Evolutionary conservation across 2,329 filamentous ascomycete species (phyloP), one percentile per base, ranked within the genome.

Genomic region (Colletotrichum cuscutae): DNA sequence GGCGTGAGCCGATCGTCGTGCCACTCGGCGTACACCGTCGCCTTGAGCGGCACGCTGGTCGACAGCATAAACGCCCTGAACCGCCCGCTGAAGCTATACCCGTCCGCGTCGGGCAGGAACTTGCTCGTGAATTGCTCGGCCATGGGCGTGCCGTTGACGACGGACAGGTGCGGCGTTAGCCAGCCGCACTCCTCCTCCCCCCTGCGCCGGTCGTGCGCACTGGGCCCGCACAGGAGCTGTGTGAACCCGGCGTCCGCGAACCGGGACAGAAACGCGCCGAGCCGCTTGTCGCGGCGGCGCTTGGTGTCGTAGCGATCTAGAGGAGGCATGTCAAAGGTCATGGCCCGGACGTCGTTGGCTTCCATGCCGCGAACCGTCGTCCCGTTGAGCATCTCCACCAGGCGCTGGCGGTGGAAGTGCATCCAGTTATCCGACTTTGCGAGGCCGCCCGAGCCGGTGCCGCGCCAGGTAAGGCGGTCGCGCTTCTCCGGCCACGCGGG

Each of bases 21-120:
- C 93, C 93, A 95, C 79, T 95, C 93, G 9, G 89, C 84, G 79
- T 93, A 95, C 56, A 94, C 86, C 4, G 92, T 94, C 13, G 90
- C 88, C 81, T 95, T 95, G 78, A 95, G 88, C 1, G 91, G 90
- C 42, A 93, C 80, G 58, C 88, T 91, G 1, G 89, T 92, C 49
- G 89, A 92, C 30, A 87, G 85, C 9, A 95, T 82, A 76, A 94
- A 92, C 0, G 86, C 87, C 59, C 88, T 86, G 81, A 89, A 93
- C n/a, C 90, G 86, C 4, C 89, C 90, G 67, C 86, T 89, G 77
- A 91, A 91, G 2, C 87, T 88, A 81, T 75, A 68, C n/a, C 93
- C 92, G 78, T 95, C 93, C 57, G 93, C 87, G 77, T 95, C 92
- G 0, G 91, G 88, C 1, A 94, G 84, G 77, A 89, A 93, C 78